Percentiles rank a stretch among this genome's conserved stretches.
Evolutionary conservation across 73 alveolate species (phyloP).

Genomic region (Durusdinium trenchii): DNA sequence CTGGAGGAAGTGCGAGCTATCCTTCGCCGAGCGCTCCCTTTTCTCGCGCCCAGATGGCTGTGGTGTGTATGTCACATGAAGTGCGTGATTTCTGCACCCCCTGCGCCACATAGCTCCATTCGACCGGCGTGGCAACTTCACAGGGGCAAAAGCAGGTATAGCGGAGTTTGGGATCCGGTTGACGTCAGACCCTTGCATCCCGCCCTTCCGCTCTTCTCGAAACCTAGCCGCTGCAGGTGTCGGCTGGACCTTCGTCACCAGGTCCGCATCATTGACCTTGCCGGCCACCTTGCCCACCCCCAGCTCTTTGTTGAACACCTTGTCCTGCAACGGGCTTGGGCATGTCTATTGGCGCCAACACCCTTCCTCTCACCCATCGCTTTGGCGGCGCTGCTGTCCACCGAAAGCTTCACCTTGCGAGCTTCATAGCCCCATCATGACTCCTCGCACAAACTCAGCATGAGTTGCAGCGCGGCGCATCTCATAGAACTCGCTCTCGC

Average conservation of each 20-base stretch:
- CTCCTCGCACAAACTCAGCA: background rate
- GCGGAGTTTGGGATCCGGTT: constrained; percentile 3
- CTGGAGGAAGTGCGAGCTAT: too few relatives aligned
- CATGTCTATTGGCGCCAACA: background rate
- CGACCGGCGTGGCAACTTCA: too few relatives aligned
- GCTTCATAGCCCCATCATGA: background rate
- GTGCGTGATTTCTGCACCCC: too few relatives aligned
- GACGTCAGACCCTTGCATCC: background rate
- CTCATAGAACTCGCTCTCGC: constrained; percentile 1
- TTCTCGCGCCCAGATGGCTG: too few relatives aligned
- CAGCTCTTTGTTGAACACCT: background rate
- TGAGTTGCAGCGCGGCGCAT: background rate
- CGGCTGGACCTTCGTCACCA: constrained; percentile 1
- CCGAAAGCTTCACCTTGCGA: background rate
- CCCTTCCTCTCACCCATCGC: background rate
- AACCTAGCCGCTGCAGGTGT: background rate
- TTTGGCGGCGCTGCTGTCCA: background rate
- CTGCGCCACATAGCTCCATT: too few relatives aligned
- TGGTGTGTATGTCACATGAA: too few relatives aligned
- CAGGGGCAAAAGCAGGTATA: background rate
- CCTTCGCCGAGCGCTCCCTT: too few relatives aligned
- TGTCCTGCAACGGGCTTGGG: background rate
- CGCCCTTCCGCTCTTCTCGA: background rate
- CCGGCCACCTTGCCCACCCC: background rate
- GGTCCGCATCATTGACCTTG: background rate